These are phyloP conservation scores for Diaporthe humulicola DNA, from an alignment of 2,329 filamentous ascomycete species.

Conservation along the genomic window DNA sequence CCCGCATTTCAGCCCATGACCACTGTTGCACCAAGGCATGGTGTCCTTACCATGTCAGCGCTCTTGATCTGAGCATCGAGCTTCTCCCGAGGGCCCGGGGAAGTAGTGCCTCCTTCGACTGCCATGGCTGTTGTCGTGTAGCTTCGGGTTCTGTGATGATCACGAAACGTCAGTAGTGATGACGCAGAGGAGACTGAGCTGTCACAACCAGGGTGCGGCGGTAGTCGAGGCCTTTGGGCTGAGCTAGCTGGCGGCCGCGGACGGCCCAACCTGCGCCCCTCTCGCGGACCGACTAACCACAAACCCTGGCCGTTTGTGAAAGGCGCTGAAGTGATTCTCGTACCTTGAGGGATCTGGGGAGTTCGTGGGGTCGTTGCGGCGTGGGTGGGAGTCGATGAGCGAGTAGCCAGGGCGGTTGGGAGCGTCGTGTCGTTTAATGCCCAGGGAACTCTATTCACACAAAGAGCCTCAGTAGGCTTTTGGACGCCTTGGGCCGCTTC, in stretches of 20 bases:
- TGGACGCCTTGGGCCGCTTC: constrained; percentile 17
- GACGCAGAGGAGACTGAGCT: background rate
- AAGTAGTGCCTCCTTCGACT: constrained; percentile 45
- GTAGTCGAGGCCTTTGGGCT: background rate
- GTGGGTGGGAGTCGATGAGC: background rate
- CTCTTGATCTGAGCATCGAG: constrained; percentile 96
- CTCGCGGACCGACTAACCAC: background rate
- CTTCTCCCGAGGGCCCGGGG: constrained; percentile 75
- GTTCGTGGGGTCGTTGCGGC: background rate
- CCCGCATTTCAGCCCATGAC: constrained; percentile 20
- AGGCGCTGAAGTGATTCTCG: background rate
- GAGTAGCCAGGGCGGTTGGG: background rate
- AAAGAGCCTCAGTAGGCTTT: constrained; percentile 17
- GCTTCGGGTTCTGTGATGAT: background rate
- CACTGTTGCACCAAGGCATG: background rate
- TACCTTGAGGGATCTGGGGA: background rate
- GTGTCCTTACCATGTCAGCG: constrained; percentile 87
- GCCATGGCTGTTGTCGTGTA: constrained; percentile 29
- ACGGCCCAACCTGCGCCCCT: background rate
- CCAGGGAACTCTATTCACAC: constrained; percentile 12
- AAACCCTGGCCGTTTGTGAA: too few relatives aligned
- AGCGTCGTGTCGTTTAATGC: constrained; percentile 8
- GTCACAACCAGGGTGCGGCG: background rate
- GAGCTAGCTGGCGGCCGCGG: constrained; percentile 9
- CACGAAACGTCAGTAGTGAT: constrained; percentile 12